Conservation (phyloP, 257 asterid species). For the Nicotiana attenuata region DNA sequence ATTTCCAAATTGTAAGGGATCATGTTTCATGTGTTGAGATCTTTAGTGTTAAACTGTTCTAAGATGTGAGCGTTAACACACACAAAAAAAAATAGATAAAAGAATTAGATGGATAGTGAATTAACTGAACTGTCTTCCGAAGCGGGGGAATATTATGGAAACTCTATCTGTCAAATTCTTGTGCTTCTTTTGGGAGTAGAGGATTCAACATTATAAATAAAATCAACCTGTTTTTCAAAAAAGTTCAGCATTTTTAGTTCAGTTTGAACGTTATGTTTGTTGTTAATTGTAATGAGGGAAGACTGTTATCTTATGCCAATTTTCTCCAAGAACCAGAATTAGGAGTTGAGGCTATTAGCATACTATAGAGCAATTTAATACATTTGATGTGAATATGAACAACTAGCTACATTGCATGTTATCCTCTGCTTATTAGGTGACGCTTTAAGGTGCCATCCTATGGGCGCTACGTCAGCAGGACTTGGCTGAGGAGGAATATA, state of each 20-base stretch:
- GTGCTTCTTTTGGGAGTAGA: background rate
- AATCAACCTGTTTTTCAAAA: background rate
- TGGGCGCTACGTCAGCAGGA: background rate
- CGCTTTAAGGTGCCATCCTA: background rate
- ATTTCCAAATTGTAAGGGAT: background rate
- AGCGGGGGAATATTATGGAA: background rate
- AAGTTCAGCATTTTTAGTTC: background rate
- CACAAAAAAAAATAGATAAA: too few relatives aligned
- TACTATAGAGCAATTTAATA: background rate
- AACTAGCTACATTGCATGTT: background rate
- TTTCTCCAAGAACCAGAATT: background rate
- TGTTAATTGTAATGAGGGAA: background rate
- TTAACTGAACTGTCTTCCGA: background rate
- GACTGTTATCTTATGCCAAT: background rate
- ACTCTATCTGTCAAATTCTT: background rate
- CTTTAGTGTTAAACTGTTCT: background rate
- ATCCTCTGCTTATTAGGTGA: background rate
- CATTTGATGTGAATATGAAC: background rate
- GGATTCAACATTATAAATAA: background rate
- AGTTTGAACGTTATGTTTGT: background rate
- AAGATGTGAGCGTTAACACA: background rate
- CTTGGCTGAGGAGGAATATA: background rate
- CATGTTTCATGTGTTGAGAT: background rate
- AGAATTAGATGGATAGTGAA: background rate
- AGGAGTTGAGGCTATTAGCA: background rate